Evolutionary conservation across 495 filamentous ascomycete genomes (phyloP), one percentile per base, ranked within the genome.

Genomic region (Neurospora sp.): DNA sequence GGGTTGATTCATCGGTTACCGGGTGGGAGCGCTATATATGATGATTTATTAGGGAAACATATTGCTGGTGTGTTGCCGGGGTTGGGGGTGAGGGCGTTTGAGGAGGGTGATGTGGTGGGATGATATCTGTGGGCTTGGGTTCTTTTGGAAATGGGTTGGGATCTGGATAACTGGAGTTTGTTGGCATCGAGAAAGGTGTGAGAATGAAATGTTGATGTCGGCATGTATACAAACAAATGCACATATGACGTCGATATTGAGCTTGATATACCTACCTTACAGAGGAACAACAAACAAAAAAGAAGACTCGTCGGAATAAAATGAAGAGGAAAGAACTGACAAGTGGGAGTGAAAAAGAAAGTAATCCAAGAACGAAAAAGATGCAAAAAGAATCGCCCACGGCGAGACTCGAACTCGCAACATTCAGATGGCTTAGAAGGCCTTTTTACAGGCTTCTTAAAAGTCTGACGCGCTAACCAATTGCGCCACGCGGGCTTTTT

Each of bases 381-480:
- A 4, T 6, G 39, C 9, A 23, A 71, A 71, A 62, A 66, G 27
- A 66, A 66, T 18, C 71, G 72, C 72, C 72, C 44, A 39, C 39
- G 38, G 72, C 62, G 72, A 62, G 72, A 60, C 44, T 72, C 72
- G 72, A 72, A 72, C 72, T 62, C 72, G 62, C 72, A 39, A 72
- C 72, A 54, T 72, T 72, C 38, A 66, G 72, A 66, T 60, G 46
- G 44, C 42, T 38, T 49, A 62, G 71, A 60, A 23, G 71, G 2
- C 23, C 23, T 8, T 23, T 69, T 69, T 39, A 18, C 18, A n/a
- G 40, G 72, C 9, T 39, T 74, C 41, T 71, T 74, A 73, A 62
- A 75, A 70, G 20, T 66, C 54, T 66, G 54, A 66, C 54, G 54
- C 54, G 54, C 54, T 66, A 66, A 66, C 54, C 54, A 66, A 66